Evolutionary conservation across 1,139 yeast species (phyloP).

Genomic region (Diutina siamensis): DNA sequence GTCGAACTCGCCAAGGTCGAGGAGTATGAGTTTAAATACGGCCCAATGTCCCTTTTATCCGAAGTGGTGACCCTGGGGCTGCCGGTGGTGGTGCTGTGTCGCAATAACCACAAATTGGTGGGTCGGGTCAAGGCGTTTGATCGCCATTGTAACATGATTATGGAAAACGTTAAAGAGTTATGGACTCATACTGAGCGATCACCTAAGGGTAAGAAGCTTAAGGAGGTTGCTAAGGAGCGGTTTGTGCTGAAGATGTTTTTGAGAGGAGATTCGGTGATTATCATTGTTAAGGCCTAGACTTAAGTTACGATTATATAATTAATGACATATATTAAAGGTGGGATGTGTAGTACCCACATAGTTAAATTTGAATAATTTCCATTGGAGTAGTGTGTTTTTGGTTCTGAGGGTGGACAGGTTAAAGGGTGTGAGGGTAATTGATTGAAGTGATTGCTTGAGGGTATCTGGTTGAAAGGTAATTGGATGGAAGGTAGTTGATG

Average conservation of each 20-base stretch:
- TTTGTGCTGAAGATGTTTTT: slow-evolving; percentile 82
- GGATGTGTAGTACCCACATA: too few relatives aligned
- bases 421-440: too few relatives aligned
- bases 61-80: slow-evolving; percentile 65
- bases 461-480: too few relatives aligned
- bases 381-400: too few relatives aligned
- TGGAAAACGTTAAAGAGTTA: slow-evolving; percentile 86
- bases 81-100: slow-evolving; percentile 77
- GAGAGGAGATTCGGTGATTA: slow-evolving; percentile 91
- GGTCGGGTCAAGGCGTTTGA: slow-evolving; percentile 92
- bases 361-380: too few relatives aligned
- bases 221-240: slow-evolving; percentile 65
- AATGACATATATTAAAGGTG: not conserved
- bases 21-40: slow-evolving; percentile 82
- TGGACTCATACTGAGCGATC: slow-evolving; percentile 70
- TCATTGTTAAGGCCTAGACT: slow-evolving; percentile 46
- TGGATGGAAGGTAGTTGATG: too few relatives aligned
- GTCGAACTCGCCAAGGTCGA: slow-evolving; percentile 72
- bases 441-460: too few relatives aligned
- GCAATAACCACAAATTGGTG: slow-evolving; percentile 85
- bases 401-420: too few relatives aligned
- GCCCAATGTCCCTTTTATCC: slow-evolving; percentile 82
- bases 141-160: slow-evolving; percentile 86
- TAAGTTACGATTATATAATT: too few relatives aligned
- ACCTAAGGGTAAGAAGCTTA: slow-evolving; percentile 59